Base-by-base conservation (phyloP, 495 filamentous ascomycete species). In the Mycothermus thermophilus region DNA sequence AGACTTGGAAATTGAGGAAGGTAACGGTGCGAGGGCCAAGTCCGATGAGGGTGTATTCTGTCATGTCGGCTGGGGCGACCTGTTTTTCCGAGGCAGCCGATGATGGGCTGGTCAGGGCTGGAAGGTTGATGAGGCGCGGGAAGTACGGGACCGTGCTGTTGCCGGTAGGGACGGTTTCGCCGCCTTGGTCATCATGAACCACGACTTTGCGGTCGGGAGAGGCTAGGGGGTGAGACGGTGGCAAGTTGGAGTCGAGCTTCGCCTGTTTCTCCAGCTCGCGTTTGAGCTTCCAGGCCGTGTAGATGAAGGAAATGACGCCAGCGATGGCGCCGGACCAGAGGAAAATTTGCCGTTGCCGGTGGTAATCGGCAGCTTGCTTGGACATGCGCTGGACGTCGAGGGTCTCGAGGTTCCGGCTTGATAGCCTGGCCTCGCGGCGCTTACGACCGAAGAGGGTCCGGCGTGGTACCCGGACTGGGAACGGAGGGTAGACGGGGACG, bases 1-100 rank as follows among this genome's bases (percentile, higher is more conserved):
- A 97, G 36, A 97, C 90, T 52, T 93, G 76, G 17, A 97, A 81
- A n/a, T 72, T 60, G 27, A 97, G 54, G 51, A 95, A 93, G 24
- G 77, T 85, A 13, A 97, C 90, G 6, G 79, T 88, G 34, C 90
- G 74, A 32, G 88, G 72, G 7, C 90, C 90, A 25, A 93, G 63
- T 0, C 90, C 90, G 5, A 95, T 65, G 0, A 95, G 70, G 18
- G 83, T 82, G 54, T 93, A 95, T 42, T 92, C 83, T 18, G 63
- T 56, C 8, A 34, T 37, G 12, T 25, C 26, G 18, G 26, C 55
- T 24, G 16, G 44, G 27, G 13, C 38, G 7, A 8, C 17, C 27
- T 10, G 34, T 34, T 17, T 57, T 49, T 13, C 34, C 35, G 27
- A 30, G 30, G 5, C 38, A 14, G 5, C 41, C 44, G 8, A 55